These are phyloP conservation scores for Xylaria sp. DNA, from an alignment of 2,329 filamentous ascomycete species.

Conservation along the genomic window DNA sequence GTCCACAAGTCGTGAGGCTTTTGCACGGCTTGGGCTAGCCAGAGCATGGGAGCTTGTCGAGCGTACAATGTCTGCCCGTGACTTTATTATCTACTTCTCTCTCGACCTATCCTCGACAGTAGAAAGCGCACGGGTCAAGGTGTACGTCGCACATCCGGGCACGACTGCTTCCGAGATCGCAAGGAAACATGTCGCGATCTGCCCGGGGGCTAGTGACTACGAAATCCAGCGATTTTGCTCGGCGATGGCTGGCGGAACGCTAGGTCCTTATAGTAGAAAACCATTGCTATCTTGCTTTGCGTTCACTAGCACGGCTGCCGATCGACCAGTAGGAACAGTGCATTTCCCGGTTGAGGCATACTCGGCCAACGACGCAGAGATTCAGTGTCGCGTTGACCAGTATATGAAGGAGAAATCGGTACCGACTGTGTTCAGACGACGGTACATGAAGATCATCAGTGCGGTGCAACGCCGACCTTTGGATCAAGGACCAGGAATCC, in stretches of 20 bases:
- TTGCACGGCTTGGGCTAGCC: conserved; percentile 34
- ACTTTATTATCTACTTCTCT: too few relatives aligned
- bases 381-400: conserved; percentile 30
- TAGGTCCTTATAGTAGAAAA: conserved; percentile 32
- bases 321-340: conserved; percentile 31
- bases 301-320: conserved; percentile 27
- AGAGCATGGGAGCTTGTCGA: too few relatives aligned
- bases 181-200: conserved; percentile 28
- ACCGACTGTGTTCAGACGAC: conserved; percentile 19
- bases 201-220: conserved; percentile 29
- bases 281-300: conserved; percentile 38
- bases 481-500: conserved; percentile 27
- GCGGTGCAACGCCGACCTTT: conserved; percentile 35
- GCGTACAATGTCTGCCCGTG: too few relatives aligned
- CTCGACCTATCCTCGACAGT: too few relatives aligned
- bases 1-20: conserved; percentile 23
- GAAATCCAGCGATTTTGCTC: conserved; percentile 40
- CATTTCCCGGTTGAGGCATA: conserved; percentile 37
- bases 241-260: conserved; percentile 26
- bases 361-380: conserved; percentile 29
- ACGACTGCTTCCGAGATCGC: conserved; percentile 19
- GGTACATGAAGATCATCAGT: conserved; percentile 32
- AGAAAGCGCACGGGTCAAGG: too few relatives aligned
- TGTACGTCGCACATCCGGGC: neutral
- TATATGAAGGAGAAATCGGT: conserved; percentile 27